These are phyloP conservation scores for Harringtonia lauricola DNA, from an alignment of 2,329 filamentous ascomycete genomes.

Conservation along the genomic window DNA sequence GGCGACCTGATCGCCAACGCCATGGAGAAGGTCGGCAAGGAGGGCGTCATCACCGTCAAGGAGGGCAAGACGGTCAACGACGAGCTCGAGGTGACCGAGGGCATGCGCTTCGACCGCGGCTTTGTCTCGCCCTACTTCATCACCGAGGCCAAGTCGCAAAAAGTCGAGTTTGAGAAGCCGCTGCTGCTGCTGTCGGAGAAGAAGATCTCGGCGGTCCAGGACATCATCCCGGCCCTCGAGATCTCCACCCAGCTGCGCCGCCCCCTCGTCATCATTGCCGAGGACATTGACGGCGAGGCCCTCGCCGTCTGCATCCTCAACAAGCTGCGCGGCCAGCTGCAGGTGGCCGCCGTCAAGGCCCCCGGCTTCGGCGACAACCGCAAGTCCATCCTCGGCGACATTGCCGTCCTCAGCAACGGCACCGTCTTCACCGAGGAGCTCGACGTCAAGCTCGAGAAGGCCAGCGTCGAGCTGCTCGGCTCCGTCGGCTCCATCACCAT, in stretches of 20 bases:
- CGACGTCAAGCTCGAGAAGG: conserved; percentile 98
- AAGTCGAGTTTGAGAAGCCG: conserved; percentile 99
- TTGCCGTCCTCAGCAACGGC: conserved; percentile 90
- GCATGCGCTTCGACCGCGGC: conserved; percentile 99
- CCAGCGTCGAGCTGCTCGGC: conserved; percentile 88
- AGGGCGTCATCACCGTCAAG: conserved; percentile 99
- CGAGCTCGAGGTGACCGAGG: conserved; percentile 97
- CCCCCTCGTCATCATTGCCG: conserved; percentile 94
- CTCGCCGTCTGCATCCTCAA: conserved; percentile 98
- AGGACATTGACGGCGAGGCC: conserved; percentile 98
- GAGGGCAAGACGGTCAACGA: conserved; percentile 98
- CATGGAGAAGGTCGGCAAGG: conserved; percentile 99
- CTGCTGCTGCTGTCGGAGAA: conserved; percentile 98
- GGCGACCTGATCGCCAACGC: conserved; percentile 93
- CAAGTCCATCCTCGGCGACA: conserved; percentile 97
- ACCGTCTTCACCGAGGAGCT: conserved; percentile 98
- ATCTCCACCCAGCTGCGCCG: conserved; percentile 91
- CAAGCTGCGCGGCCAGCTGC: conserved; percentile 98
- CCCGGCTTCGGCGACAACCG: conserved; percentile 99
- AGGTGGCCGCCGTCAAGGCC: conserved; percentile 97
- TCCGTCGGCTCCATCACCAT: conserved; percentile 98
- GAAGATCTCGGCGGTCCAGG: conserved; percentile 99
- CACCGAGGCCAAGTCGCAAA: conserved; percentile 95
- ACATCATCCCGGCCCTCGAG: conserved; percentile 96
- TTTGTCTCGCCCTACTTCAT: conserved; percentile 99